phyloP scores from a whole-genome alignment of 257 asterid species.

The Ilex aquifolium region DNA sequence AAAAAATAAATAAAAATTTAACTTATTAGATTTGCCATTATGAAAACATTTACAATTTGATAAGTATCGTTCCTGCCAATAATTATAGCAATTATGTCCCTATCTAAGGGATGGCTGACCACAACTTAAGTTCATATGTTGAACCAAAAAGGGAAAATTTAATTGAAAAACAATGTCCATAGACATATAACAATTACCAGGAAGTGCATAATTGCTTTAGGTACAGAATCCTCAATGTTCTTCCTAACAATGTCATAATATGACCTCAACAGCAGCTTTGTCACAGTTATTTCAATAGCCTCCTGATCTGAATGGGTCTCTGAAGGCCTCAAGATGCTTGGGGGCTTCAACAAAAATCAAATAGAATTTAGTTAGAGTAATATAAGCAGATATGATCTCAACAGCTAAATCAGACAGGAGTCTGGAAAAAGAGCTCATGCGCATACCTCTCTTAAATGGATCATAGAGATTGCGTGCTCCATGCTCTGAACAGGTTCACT shows the following conservation, averaged over 20 bases:
- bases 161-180: no score
- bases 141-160: no score
- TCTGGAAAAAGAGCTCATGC: constrained; percentile 2
- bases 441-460: constrained; percentile 72
- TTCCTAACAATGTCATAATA: constrained; percentile 85
- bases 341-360: constrained; percentile 49
- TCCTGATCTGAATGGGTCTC: constrained; percentile 70
- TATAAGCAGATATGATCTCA: not conserved
- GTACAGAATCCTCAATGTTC: constrained; percentile 68
- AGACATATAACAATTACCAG: constrained; percentile 43
- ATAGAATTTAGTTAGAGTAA: constrained; percentile 7
- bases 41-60: no score
- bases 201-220: constrained; percentile 94
- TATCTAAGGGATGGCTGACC: no score
- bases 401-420: not conserved
- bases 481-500: constrained; percentile 49
- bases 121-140: no score
- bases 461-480: constrained; percentile 58
- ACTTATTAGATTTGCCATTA: no score
- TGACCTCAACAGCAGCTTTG: constrained; percentile 62
- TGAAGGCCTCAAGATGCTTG: constrained; percentile 69
- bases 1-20: no score
- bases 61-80: no score
- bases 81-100: no score
- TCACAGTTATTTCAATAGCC: constrained; percentile 57